Conservation (phyloP, 139 green algal genomes). For the Chlorella sp. region DNA sequence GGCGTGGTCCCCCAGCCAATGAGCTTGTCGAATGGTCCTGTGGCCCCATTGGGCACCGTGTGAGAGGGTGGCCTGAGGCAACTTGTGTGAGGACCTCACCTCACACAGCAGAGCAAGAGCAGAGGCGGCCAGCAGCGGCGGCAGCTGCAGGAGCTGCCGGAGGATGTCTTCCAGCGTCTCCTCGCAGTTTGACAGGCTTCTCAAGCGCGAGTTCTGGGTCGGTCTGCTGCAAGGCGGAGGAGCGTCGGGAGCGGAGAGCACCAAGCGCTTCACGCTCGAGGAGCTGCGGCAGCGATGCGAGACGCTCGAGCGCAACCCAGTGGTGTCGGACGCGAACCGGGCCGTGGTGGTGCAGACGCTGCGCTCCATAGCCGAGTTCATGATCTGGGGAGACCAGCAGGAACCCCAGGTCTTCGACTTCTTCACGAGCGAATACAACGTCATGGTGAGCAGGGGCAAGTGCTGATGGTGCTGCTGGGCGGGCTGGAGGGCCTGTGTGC, state of each 20-base stretch:
- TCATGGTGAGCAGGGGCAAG: conserved; percentile 47
- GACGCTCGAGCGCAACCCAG: conserved; percentile 45
- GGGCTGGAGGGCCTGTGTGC: too few relatives aligned
- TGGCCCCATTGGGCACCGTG: background rate
- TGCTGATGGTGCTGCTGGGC: background rate
- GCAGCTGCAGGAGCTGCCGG: background rate
- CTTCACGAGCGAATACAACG: conserved; percentile 91
- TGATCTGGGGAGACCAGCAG: conserved; percentile 98
- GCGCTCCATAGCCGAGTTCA: conserved; percentile 88
- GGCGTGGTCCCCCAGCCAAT: background rate
- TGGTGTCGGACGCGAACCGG: conserved; percentile 41
- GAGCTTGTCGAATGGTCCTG: background rate
- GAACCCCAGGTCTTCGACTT: conserved; percentile 92
- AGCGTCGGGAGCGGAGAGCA: background rate
- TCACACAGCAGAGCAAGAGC: background rate
- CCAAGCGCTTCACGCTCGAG: conserved; percentile 46
- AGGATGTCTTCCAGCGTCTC: too few relatives aligned
- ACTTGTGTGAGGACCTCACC: background rate
- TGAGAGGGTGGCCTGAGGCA: background rate
- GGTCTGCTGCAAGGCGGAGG: background rate
- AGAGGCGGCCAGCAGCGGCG: background rate
- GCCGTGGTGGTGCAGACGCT: conserved; percentile 85
- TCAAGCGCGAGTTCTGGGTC: background rate
- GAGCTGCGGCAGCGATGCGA: conserved; percentile 53
- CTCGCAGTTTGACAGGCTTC: background rate